Evolutionary conservation across 805 yeast species (phyloP).

Genomic region (Lachancea dasiensis): DNA sequence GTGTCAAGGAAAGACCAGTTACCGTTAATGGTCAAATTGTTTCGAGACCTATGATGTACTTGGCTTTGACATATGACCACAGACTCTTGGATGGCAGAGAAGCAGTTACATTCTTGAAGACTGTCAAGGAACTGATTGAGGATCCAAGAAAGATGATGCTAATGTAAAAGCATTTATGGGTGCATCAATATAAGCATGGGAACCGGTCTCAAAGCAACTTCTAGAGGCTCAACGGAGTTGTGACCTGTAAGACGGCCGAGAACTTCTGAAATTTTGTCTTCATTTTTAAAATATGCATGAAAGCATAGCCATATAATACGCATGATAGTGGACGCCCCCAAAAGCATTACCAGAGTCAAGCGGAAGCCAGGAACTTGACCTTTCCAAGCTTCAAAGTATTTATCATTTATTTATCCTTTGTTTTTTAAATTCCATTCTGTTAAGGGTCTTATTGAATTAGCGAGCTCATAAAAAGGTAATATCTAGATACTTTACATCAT

Average conservation of each 20-base stretch:
- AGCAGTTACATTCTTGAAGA: constrained; percentile 94
- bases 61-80: constrained; percentile 97
- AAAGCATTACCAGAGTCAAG: constrained; percentile 3
- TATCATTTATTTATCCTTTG: neutral
- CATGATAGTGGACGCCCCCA: constrained; percentile 2
- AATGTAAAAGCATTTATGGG: constrained; percentile 27
- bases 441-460: no score
- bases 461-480: constrained; percentile 2
- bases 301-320: neutral
- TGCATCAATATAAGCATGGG: no score
- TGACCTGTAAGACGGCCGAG: no score
- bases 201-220: no score
- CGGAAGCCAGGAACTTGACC: neutral
- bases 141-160: constrained; percentile 98
- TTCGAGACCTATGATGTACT: constrained; percentile 98
- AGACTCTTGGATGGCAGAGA: constrained; percentile 98
- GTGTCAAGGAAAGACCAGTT: constrained; percentile 95
- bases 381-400: neutral
- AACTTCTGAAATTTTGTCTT: no score
- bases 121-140: constrained; percentile 93
- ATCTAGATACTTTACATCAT: constrained; percentile 4
- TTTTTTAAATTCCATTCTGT: constrained; percentile 1
- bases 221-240: no score
- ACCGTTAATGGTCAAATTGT: constrained; percentile 94
- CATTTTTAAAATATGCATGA: neutral